These are phyloP conservation scores for Penicillium paradoxum DNA, from an alignment of 495 filamentous ascomycete species.

Conservation along the genomic window DNA sequence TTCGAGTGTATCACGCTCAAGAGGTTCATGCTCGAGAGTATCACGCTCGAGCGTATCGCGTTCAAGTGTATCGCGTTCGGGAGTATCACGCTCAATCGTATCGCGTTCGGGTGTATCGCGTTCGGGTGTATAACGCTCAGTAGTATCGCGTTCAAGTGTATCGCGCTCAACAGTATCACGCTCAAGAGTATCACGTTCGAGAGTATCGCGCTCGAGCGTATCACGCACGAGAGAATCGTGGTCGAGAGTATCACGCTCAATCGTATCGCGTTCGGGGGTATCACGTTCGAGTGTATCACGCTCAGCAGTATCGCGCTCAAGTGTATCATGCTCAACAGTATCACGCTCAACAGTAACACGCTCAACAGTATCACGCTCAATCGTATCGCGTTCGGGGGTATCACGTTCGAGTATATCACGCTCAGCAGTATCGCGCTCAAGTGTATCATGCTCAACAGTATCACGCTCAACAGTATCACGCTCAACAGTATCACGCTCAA, in stretches of 20 bases:
- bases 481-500: constrained; percentile 12
- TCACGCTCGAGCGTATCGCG: constrained; percentile 5
- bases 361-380: too few relatives aligned
- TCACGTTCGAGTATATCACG: constrained; percentile 7
- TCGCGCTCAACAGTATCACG: constrained; percentile 17
- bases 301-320: constrained; percentile 20
- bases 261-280: constrained; percentile 18
- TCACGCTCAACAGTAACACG: constrained; percentile 16
- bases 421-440: constrained; percentile 20
- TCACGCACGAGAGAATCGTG: constrained; percentile 7
- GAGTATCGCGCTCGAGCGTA: constrained; percentile 16
- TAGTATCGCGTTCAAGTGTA: background rate
- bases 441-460: constrained; percentile 7
- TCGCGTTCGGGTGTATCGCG: constrained; percentile 16
- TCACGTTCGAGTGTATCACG: constrained; percentile 7
- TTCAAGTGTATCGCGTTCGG: constrained; percentile 14
- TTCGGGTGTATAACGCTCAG: too few relatives aligned
- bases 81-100: background rate
- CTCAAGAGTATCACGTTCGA: background rate
- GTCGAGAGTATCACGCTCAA: too few relatives aligned
- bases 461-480: too few relatives aligned
- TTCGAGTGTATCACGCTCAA: constrained; percentile 15
- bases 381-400: constrained; percentile 18
- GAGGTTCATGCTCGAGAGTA: constrained; percentile 2
- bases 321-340: constrained; percentile 10